Evolutionary conservation across 1,284 basidiomycete genomes (phyloP).

Genomic region (Phellinidium pouzarii): DNA sequence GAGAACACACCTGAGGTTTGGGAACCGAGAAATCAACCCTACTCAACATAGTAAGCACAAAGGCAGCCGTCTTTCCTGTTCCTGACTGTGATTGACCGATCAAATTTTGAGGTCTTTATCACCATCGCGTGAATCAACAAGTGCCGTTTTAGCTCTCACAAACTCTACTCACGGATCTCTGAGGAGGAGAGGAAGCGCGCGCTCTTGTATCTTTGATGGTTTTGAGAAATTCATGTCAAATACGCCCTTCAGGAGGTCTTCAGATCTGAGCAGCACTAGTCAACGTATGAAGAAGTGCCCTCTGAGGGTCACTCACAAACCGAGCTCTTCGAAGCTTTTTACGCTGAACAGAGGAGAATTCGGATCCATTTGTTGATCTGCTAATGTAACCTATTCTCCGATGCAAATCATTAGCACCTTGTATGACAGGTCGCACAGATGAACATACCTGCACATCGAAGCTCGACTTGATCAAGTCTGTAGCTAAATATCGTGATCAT

Average conservation of each 20-base stretch:
- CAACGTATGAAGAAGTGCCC: background rate
- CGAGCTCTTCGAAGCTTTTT: constrained; percentile 93
- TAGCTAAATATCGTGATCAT: constrained; percentile 10
- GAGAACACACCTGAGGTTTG: constrained; percentile 68
- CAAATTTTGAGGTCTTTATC: constrained; percentile 84
- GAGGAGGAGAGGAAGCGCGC: constrained; percentile 88
- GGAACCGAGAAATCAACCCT: constrained; percentile 82
- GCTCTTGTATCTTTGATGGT: constrained; percentile 98
- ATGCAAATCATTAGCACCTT: background rate
- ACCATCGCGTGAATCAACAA: background rate
- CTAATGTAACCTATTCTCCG: constrained; percentile 80
- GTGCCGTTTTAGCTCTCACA: background rate
- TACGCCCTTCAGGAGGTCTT: constrained; percentile 91
- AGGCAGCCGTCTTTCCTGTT: constrained; percentile 98
- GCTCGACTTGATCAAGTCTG: constrained; percentile 19
- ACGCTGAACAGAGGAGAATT: constrained; percentile 93
- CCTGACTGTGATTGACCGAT: constrained; percentile 99
- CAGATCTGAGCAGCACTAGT: constrained; percentile 46
- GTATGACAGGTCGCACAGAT: background rate
- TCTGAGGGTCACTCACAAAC: constrained; percentile 57
- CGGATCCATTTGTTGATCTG: constrained; percentile 94
- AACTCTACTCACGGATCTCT: constrained; percentile 65
- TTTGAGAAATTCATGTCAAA: constrained; percentile 96
- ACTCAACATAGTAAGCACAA: constrained; percentile 95
- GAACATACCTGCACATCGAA: constrained; percentile 23